phyloP scores from a whole-genome alignment of 2,329 filamentous ascomycete genomes.

The Diaporthe batatas region DNA sequence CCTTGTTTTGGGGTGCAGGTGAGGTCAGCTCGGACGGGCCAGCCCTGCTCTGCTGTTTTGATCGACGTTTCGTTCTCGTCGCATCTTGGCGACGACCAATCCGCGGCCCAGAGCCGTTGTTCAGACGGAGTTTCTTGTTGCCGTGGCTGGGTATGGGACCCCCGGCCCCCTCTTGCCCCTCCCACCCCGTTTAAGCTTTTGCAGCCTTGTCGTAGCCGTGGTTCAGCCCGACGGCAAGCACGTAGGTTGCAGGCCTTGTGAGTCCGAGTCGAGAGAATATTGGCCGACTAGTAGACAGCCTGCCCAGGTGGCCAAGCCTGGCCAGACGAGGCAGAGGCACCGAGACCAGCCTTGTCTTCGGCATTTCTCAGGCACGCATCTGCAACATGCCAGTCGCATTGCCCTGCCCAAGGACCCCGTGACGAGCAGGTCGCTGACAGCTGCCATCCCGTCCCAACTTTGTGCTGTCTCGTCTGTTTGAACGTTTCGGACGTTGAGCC shows the following conservation, averaged over 20 bases:
- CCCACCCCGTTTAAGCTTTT: conserved; percentile 5
- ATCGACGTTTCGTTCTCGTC: conserved; percentile 41
- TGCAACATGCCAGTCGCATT: not conserved
- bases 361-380: conserved; percentile 8
- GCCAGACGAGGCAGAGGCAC: not conserved
- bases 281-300: conserved; percentile 20
- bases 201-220: conserved; percentile 5
- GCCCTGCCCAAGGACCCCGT: not conserved
- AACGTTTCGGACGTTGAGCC: conserved; percentile 11
- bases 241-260: not conserved
- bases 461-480: conserved; percentile 3
- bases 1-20: conserved; percentile 15
- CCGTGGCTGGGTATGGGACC: conserved; percentile 29
- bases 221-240: not conserved
- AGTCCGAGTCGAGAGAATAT: not conserved
- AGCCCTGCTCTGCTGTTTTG: conserved; percentile 31
- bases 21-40: conserved; percentile 25
- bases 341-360: not conserved
- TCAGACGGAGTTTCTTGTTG: conserved; percentile 20
- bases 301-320: too few species aligned
- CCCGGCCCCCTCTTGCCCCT: conserved; percentile 12
- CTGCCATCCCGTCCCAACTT: conserved; percentile 18
- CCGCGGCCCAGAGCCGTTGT: conserved; percentile 22
- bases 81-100: conserved; percentile 35
- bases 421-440: conserved; percentile 13